These are phyloP conservation scores for Elaeis guineensis DNA, from an alignment of 176 grass and related monocot genomes.

Conservation along the genomic window DNA sequence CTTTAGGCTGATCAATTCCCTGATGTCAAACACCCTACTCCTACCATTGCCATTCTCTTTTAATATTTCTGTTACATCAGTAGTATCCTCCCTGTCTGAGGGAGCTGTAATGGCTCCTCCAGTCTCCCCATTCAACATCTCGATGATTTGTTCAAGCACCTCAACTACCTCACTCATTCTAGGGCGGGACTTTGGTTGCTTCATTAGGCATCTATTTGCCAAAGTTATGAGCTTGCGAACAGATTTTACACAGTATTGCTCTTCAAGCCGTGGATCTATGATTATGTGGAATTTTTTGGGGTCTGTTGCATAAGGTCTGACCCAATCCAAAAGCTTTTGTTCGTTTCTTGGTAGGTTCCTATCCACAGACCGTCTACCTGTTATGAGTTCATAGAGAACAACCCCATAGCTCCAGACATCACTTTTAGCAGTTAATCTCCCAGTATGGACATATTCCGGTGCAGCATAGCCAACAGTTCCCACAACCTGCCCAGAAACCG, in stretches of 20 bases:
- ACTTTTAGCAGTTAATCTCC: slow-evolving; percentile 14
- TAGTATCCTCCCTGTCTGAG: neutral
- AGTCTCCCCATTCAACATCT: neutral
- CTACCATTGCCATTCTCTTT: neutral
- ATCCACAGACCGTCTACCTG: slow-evolving; percentile 12
- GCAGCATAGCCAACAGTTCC: slow-evolving; percentile 16
- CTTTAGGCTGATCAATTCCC: neutral
- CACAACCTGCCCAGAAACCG: neutral
- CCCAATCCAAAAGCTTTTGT: slow-evolving; percentile 15
- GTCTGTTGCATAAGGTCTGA: slow-evolving; percentile 10
- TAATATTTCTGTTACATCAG: neutral
- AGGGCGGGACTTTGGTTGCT: slow-evolving; percentile 16
- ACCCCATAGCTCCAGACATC: slow-evolving; percentile 20
- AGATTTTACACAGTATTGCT: neutral
- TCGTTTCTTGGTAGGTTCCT: slow-evolving; percentile 15
- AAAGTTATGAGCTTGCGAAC: slow-evolving; percentile 2
- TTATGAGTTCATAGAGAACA: slow-evolving; percentile 18
- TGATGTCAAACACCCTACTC: slow-evolving; percentile 12
- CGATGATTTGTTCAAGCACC: slow-evolving; percentile 15
- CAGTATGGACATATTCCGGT: slow-evolving; percentile 9
- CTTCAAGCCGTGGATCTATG: slow-evolving; percentile 12
- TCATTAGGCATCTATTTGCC: slow-evolving; percentile 16
- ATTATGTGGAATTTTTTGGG: slow-evolving; percentile 4
- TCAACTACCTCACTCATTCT: slow-evolving; percentile 19
- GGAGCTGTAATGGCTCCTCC: neutral